Percentiles rank a stretch among this genome's conserved stretches.
Evolutionary conservation across 768 basidiomycete species (phyloP).

Genomic region (Suillus lakei): DNA sequence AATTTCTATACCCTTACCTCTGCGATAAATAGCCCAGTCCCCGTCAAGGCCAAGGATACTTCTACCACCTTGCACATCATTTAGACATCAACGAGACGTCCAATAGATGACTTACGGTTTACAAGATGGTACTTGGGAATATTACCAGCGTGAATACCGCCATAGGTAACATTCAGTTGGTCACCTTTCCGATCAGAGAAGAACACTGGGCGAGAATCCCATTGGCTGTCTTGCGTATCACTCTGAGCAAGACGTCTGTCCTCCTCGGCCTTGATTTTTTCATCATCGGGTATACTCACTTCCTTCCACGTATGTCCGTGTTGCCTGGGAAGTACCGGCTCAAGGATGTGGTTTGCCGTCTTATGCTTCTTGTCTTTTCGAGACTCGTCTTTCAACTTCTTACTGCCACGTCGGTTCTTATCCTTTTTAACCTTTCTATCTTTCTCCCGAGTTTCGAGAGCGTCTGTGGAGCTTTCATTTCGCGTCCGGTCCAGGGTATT

Average conservation of each 20-base stretch:
- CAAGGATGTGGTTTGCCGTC: constrained; percentile 35
- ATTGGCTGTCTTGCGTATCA: constrained; percentile 24
- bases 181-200: constrained; percentile 75
- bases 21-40: constrained; percentile 49
- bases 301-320: constrained; percentile 17
- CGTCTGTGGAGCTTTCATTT: constrained; percentile 20
- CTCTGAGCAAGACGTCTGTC: constrained; percentile 33
- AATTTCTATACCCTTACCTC: constrained; percentile 68
- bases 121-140: constrained; percentile 69
- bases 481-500: constrained; percentile 19
- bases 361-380: constrained; percentile 35
- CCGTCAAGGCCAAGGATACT: constrained; percentile 65
- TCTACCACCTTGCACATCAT: constrained; percentile 52
- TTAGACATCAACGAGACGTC: constrained; percentile 43
- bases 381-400: constrained; percentile 22
- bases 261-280: constrained; percentile 38
- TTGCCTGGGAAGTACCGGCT: constrained; percentile 30
- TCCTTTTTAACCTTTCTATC: constrained; percentile 21
- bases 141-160: constrained; percentile 62
- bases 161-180: constrained; percentile 66
- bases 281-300: constrained; percentile 30
- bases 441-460: constrained; percentile 14
- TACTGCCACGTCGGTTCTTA: constrained; percentile 23
- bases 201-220: constrained; percentile 43
- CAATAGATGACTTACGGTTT: constrained; percentile 49